Base-by-base conservation (phyloP, 2,329 filamentous ascomycete genomes). In the Erysiphe neolycopersici region DNA sequence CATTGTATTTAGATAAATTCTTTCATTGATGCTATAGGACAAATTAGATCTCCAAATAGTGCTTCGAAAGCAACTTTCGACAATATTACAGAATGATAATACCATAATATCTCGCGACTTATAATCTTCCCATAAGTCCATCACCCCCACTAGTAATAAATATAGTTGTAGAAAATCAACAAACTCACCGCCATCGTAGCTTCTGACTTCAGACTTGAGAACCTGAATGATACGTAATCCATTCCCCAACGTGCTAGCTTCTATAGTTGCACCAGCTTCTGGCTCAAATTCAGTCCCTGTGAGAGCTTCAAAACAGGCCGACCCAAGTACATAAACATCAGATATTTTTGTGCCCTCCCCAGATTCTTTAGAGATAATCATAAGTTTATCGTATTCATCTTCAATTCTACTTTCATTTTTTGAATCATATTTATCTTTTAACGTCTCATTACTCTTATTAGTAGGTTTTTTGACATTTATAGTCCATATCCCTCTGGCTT, bases 211-310 rank as follows among this genome's bases (percentile, higher is more conserved):
- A 1, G 76, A 82, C 49, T 77, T 79, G 43, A 93, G 66, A 2
- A 93, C 77, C 55, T 95, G 89, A 14, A 95, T 76, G 31, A 95
- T 76, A 46, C 83, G 73, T 55, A 71, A 80, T 47, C 80, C 74
- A 43, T 72, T 71, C n/a, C 79, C 79, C 59, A 98, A 72, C 0
- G 78, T 79, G 14, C 81, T 82, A 16, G 89, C 79, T 51, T 91
- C 79, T 40, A 95, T 68, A 0, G 89, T 94, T 30, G 77, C 72
- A 22, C 85, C 89, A 48, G 85, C 82, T 39, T 82, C 81, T 4
- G 79, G 75, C 48, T 98, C 91, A 56, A 95, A 94, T 54, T 98
- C 89, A 0, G 84, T 83, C 35, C 78, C 82, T 32, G 73, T 72
- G 8, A 87, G 67, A 35, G 79, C 73, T 56, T 84, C 76, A 46